phyloP scores from a whole-genome alignment of 495 filamentous ascomycete species.

The Aspergillus panamensis region DNA sequence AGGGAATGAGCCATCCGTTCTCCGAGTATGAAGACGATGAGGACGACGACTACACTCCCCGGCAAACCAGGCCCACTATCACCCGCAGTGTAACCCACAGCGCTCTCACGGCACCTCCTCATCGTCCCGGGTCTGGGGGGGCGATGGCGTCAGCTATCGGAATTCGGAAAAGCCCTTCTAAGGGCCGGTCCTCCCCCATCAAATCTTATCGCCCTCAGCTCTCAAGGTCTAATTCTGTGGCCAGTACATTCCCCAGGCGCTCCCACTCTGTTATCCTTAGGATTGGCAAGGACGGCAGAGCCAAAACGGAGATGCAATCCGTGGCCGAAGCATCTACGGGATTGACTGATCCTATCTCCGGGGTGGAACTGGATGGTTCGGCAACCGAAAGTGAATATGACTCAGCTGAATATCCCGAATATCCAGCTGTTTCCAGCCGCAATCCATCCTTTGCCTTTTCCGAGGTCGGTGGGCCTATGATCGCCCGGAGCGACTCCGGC shows the following conservation, averaged over 20 bases:
- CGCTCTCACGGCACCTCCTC: conserved; percentile 29
- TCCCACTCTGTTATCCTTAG: conserved; percentile 58
- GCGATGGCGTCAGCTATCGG: conserved; percentile 37
- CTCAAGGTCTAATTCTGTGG: conserved; percentile 32
- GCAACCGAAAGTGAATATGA: conserved; percentile 48
- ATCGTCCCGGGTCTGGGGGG: conserved; percentile 28
- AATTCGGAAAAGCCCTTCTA: conserved; percentile 45
- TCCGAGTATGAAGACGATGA: conserved; percentile 36
- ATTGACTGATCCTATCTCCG: conserved; percentile 39
- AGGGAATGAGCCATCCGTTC: conserved; percentile 17
- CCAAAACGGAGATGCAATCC: conserved; percentile 65
- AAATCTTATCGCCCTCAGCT: conserved; percentile 37
- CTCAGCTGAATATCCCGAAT: conserved; percentile 64
- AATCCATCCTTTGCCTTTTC: conserved; percentile 60
- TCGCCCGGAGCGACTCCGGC: conserved; percentile 54
- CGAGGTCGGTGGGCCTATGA: conserved; percentile 43
- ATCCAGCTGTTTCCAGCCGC: conserved; percentile 61
- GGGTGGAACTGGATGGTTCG: conserved; percentile 48
- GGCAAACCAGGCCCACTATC: conserved; percentile 49
- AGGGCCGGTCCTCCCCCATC: conserved; percentile 40
- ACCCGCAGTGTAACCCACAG: conserved; percentile 57
- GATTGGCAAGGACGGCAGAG: conserved; percentile 68
- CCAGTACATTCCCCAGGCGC: conserved; percentile 32
- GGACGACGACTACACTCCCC: conserved; percentile 41
- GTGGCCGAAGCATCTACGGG: conserved; percentile 44